A percentile compares a stretch with the other conserved stretches of the same genome.
phyloP scores from a whole-genome alignment of 2,329 filamentous ascomycete genomes.

The Alternaria viburni region DNA sequence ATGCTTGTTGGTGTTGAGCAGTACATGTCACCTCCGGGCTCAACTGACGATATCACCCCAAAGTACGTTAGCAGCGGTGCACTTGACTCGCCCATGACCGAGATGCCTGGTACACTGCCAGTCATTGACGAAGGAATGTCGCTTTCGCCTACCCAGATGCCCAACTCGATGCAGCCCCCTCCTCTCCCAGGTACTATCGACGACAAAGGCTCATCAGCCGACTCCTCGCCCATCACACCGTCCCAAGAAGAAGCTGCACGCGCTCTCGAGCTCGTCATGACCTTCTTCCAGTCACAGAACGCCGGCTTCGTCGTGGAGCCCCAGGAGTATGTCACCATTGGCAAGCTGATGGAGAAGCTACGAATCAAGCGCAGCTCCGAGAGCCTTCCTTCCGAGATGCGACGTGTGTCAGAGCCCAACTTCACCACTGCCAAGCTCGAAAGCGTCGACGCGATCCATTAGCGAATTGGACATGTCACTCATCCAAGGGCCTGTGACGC shows the following conservation, averaged over 20 bases:
- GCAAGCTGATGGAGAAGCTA: conserved; percentile 85
- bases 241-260: conserved; percentile 84
- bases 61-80: conserved; percentile 58
- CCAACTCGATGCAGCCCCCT: conserved; percentile 55
- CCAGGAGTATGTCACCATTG: conserved; percentile 76
- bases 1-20: conserved; percentile 68
- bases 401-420: conserved; percentile 45
- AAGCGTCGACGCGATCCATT: conserved; percentile 39
- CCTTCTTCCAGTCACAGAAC: conserved; percentile 77
- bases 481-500: conserved; percentile 12
- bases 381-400: conserved; percentile 40
- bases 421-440: conserved; percentile 40
- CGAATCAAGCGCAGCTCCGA: conserved; percentile 65
- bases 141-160: conserved; percentile 41
- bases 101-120: conserved; percentile 49
- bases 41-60: conserved; percentile 62
- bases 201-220: conserved; percentile 25
- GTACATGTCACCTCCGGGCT: conserved; percentile 58
- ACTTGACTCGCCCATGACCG: conserved; percentile 60
- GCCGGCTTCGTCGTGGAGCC: conserved; percentile 75
- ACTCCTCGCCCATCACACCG: conserved; percentile 63
- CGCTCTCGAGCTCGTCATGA: conserved; percentile 81
- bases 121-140: conserved; percentile 53
- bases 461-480: conserved; percentile 11
- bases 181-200: conserved; percentile 50